Percentiles rank a stretch among this genome's conserved stretches.
phyloP scores from a whole-genome alignment of 2,329 filamentous ascomycete genomes.

The Mollisia scopiformis region DNA sequence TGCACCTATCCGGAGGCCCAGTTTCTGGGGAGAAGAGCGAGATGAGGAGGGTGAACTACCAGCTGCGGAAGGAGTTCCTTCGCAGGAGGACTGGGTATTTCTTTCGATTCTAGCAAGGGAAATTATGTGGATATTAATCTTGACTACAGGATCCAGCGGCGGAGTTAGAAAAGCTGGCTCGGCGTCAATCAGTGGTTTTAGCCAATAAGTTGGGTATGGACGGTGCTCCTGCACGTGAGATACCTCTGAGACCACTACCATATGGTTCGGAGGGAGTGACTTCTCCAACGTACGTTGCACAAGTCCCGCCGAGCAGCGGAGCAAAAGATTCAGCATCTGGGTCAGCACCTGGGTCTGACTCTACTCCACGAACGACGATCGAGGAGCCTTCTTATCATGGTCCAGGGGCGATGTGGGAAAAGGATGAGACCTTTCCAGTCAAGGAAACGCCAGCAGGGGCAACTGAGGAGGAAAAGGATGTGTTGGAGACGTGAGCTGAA shows the following conservation, averaged over 20 bases:
- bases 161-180: slow-evolving; percentile 71
- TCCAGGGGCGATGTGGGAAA: slow-evolving; percentile 55
- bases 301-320: slow-evolving; percentile 37
- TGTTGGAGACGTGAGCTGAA: slow-evolving; percentile 30
- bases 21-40: slow-evolving; percentile 62
- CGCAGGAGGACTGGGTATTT: slow-evolving; percentile 95
- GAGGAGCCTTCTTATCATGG: slow-evolving; percentile 52
- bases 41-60: slow-evolving; percentile 65
- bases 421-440: slow-evolving; percentile 46
- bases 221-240: slow-evolving; percentile 36
- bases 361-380: slow-evolving; percentile 35
- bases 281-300: slow-evolving; percentile 50
- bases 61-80: slow-evolving; percentile 79
- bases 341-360: background rate
- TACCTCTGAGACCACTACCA: slow-evolving; percentile 53
- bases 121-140: slow-evolving; percentile 43
- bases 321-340: background rate
- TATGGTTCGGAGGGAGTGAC: slow-evolving; percentile 53
- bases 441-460: slow-evolving; percentile 40
- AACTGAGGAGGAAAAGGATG: slow-evolving; percentile 38
- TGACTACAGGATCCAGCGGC: slow-evolving; percentile 66
- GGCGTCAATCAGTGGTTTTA: slow-evolving; percentile 66
- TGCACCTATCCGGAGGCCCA: slow-evolving; percentile 72
- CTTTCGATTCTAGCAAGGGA: slow-evolving; percentile 49
- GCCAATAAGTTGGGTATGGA: slow-evolving; percentile 52